Percentiles rank a stretch among this genome's conserved stretches.
Evolutionary conservation across 495 filamentous ascomycete species (phyloP).

Genomic region (Amphirosellinia nigrospora): DNA sequence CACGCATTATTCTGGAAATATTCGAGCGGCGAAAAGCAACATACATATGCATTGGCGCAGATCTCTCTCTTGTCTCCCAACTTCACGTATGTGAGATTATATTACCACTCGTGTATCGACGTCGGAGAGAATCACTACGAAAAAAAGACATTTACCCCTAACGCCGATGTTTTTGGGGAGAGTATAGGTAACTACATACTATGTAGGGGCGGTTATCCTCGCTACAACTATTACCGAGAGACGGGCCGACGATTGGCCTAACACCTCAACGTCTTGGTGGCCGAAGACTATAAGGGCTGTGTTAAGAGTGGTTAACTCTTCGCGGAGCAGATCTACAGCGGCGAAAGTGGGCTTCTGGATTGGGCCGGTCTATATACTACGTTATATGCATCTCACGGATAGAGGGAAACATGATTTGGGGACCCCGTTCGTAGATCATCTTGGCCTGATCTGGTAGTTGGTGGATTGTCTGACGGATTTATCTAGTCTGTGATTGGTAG

Average conservation of each 20-base stretch:
- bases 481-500: not conserved
- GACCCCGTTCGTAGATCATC: not conserved
- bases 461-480: not conserved
- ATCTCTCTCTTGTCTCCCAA: not conserved
- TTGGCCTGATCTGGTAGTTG: not conserved
- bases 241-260: slow-evolving; percentile 26
- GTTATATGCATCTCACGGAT: slow-evolving; percentile 4
- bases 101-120: not conserved
- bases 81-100: not conserved
- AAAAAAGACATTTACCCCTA: not conserved
- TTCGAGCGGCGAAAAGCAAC: slow-evolving; percentile 18
- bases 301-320: slow-evolving; percentile 5
- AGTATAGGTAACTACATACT: not conserved
- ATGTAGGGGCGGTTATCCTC: slow-evolving; percentile 12
- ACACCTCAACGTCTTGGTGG: not conserved
- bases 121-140: not conserved
- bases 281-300: not conserved
- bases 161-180: not conserved
- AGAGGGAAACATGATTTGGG: slow-evolving; percentile 16
- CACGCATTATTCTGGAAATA: slow-evolving; percentile 21
- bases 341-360: slow-evolving; percentile 9
- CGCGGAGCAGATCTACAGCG: slow-evolving; percentile 18
- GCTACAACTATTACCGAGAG: slow-evolving; percentile 22
- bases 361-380: not conserved
- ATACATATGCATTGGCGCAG: slow-evolving; percentile 4